Evolutionary conservation across 768 basidiomycete species (phyloP), one percentile per base, ranked within the genome.

Genomic region (Auricularia auricula-judae): DNA sequence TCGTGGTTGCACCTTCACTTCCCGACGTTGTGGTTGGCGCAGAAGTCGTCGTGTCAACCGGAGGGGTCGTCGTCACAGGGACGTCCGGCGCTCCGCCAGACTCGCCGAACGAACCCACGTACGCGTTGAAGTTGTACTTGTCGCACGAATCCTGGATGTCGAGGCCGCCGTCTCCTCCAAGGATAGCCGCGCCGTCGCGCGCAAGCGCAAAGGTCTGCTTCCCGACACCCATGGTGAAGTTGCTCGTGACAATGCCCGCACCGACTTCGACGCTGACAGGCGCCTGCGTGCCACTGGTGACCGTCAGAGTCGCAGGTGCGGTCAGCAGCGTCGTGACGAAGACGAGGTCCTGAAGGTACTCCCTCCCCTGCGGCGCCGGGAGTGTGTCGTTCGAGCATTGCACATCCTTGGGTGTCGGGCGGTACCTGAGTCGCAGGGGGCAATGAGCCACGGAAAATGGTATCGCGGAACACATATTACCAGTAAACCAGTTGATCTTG

Each of bases 81-180:
- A 29, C 8, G 11, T 29, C 23, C 56, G 56, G 23, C 23, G 56
- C 18, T 11, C 39, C 39, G 56, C 23, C 23, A 23, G 16, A 10
- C 7, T 10, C 29, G 23, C 56, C 56, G 23, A 59, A 59, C 14
- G 56, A 59, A 1, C 56, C 56, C 29, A 59, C 56, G 34, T 59
- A 59, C 56, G 56, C 56, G 23, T 59, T 59, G 56, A 59, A 59
- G 56, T 59, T 59, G 56, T 59, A 59, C 56, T 59, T 59, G 16
- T 29, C 34, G 56, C 56, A 59, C 34, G 56, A 59, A 18, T 35
- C 34, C 56, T 29, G 12, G 56, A 59, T 59, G 34, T 59, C 56
- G 23, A 59, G 56, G 4, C 56, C 56, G 23, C 56, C 56, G 56
- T 59, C 56, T 29, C 56, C 56, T 4, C 56, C 56, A 29, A 59